Evolutionary conservation across 2,329 filamentous ascomycete species (phyloP), one percentile per base, ranked within the genome.

Genomic region (Diaporthe velutina): DNA sequence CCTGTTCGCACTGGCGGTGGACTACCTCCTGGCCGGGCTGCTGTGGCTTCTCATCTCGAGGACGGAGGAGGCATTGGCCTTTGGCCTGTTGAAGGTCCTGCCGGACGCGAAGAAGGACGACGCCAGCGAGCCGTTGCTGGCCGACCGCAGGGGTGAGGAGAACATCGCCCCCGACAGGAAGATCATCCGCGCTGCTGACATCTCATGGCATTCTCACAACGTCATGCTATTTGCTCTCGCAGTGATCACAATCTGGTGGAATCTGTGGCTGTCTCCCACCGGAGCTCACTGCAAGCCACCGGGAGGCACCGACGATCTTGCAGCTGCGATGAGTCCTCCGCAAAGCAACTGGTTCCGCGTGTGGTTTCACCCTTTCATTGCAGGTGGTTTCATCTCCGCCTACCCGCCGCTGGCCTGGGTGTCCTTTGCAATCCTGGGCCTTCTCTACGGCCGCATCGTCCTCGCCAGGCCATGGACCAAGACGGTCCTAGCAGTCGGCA

Each of bases 371-470:
- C 71, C 76, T 5, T 78, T 85, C 10, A 40, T 73, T 4, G 77
- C 76, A 0, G 73, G 77, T 1, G 81, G 75, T 22, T 78, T 86
- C 66, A 74, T 84, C 7, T 87, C 85, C 0, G 80, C 75, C 17
- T 87, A 87, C 71, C 86, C 86, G 0, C 86, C 86, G 0, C 77
- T 88, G 77, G 86, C 85, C 0, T 87, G 86, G 86, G 76, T 87
- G 5, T 87, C 86, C 0, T 87, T 87, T 71, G 84, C 85, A 66
- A 80, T 87, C 12, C 75, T 87, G 22, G 86, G 86, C 5, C 78
- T 87, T 0, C 77, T 87, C 12, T 87, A 86, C 75, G 86, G 82
- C 0, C 84, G 86, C 45, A 76, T 87, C 73, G 77, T 83, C 19
- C 78, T 83, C 2, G 78, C 81, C 0, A 79, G 82, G 25, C 78